These are phyloP conservation scores for Chlorella sp. DNA, from an alignment of 139 green algal genomes.

Conservation along the genomic window DNA sequence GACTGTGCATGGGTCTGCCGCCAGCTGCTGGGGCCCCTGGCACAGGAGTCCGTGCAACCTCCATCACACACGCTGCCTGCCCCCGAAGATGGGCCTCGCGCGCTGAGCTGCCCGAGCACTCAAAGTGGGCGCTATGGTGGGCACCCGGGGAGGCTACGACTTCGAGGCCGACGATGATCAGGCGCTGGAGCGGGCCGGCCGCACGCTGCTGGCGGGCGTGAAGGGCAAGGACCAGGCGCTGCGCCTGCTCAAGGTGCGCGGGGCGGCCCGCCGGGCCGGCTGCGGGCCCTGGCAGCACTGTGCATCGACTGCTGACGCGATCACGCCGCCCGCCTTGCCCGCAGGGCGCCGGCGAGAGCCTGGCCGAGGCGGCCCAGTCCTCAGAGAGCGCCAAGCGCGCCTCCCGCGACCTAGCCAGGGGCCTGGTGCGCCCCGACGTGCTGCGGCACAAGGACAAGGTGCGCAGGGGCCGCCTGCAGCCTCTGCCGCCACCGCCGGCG, in stretches of 20 bases:
- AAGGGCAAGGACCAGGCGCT: slow-evolving; percentile 64
- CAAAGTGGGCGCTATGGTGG: neutral
- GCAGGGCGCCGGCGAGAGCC: slow-evolving; percentile 37
- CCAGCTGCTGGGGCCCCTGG: too few relatives aligned
- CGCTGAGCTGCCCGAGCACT: neutral
- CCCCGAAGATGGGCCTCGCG: neutral
- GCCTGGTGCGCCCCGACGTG: slow-evolving; percentile 40
- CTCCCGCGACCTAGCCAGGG: slow-evolving; percentile 36
- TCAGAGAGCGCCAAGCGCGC: slow-evolving; percentile 44
- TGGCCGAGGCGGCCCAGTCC: slow-evolving; percentile 60
- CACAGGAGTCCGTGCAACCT: too few relatives aligned
- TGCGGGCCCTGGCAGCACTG: neutral
- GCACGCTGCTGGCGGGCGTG: slow-evolving; percentile 19
- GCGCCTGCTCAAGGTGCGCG: slow-evolving; percentile 61
- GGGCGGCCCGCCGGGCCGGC: neutral
- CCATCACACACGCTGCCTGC: neutral
- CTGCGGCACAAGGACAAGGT: slow-evolving; percentile 67
- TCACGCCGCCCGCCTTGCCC: neutral
- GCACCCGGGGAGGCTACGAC: slow-evolving; percentile 15
- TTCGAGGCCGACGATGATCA: slow-evolving; percentile 26
- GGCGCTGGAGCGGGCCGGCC: slow-evolving; percentile 34
- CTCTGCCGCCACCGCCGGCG: neutral
- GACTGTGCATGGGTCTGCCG: too few relatives aligned
- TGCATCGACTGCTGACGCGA: neutral
- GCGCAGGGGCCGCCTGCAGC: neutral